Evolutionary conservation across 1,284 basidiomycete genomes (phyloP).

Genomic region (Vanrija humicola): DNA sequence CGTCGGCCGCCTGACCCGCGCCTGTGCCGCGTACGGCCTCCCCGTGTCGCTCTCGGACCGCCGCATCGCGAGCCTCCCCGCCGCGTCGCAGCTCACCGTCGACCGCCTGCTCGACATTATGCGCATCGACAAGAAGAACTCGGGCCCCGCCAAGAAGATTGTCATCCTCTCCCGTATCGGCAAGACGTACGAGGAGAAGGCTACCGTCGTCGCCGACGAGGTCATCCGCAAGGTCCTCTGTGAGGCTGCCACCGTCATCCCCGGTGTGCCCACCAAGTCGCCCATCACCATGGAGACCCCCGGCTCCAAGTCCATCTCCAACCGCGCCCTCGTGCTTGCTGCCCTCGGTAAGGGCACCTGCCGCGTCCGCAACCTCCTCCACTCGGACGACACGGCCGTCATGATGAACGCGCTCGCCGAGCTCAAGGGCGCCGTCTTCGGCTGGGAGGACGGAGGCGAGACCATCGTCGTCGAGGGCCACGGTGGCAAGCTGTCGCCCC

Average conservation of each 20-base stretch:
- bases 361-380: slow-evolving; percentile 81
- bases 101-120: slow-evolving; percentile 83
- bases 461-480: slow-evolving; percentile 90
- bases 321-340: slow-evolving; percentile 89
- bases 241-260: slow-evolving; percentile 68
- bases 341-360: slow-evolving; percentile 87
- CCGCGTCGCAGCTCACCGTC: slow-evolving; percentile 68
- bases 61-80: slow-evolving; percentile 65
- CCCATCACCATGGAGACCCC: slow-evolving; percentile 86
- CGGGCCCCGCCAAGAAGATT: slow-evolving; percentile 80
- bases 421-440: slow-evolving; percentile 81
- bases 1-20: slow-evolving; percentile 77
- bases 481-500: slow-evolving; percentile 71
- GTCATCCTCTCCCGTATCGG: slow-evolving; percentile 89
- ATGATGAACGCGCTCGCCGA: slow-evolving; percentile 94
- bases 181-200: slow-evolving; percentile 85
- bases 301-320: slow-evolving; percentile 95
- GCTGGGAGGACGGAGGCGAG: slow-evolving; percentile 90
- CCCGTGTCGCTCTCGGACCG: slow-evolving; percentile 76
- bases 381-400: slow-evolving; percentile 97
- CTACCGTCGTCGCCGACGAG: slow-evolving; percentile 75
- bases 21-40: slow-evolving; percentile 79
- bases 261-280: slow-evolving; percentile 62
- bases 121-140: slow-evolving; percentile 97
- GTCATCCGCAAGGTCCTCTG: slow-evolving; percentile 76